Evolutionary conservation across 495 filamentous ascomycete genomes (phyloP), one percentile per base, ranked within the genome.

Genomic region (Penicillium soppii): DNA sequence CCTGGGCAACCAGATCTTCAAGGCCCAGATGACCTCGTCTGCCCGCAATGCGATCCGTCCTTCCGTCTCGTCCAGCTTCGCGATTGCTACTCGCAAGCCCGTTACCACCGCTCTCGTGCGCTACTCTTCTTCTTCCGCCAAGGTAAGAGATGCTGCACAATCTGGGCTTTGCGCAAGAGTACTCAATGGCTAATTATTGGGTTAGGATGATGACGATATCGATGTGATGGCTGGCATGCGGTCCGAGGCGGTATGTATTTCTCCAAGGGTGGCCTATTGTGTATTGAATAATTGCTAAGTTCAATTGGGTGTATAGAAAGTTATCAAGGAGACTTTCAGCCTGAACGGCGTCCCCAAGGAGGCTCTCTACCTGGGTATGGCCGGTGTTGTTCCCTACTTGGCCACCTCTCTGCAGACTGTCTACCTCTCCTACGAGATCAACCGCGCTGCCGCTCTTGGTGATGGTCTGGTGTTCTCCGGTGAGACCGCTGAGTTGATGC

Each of bases 321-420:
- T 81, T 1, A 83, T 97, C 70, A 86, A 86, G 61, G 89, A 94
- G n/a, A 94, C 92, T 9, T 95, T 98, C 71, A 82, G 81, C 41
- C 73, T 98, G 21, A 59, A 71, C 21, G 77, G 75, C 3, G 92
- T 97, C 19, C 94, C 94, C 26, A 82, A 77, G 65, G 86, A 96
- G 63, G 82, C 91, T 35, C 84, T 90, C 48, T 77, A 77, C 59
- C 79, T 98, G 52, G 95, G 94, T 40, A 79, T 95, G 59, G 90
- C 91, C 10, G 94, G 94, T 66, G 87, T 95, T 3, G 53, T 97
- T 10, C 94, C 94, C 4, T 98, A 98, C 74, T 68, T 95, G 10
- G 90, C 80, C 29, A 97, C 94, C 10, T 95, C 92, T 2, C 55
- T 92, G 13, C 80, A 88, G 30, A 96, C 95, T n/a, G 80, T 96